Evolutionary conservation across 805 yeast species (phyloP).

Genomic region (Yarrowia yakushimensis): DNA sequence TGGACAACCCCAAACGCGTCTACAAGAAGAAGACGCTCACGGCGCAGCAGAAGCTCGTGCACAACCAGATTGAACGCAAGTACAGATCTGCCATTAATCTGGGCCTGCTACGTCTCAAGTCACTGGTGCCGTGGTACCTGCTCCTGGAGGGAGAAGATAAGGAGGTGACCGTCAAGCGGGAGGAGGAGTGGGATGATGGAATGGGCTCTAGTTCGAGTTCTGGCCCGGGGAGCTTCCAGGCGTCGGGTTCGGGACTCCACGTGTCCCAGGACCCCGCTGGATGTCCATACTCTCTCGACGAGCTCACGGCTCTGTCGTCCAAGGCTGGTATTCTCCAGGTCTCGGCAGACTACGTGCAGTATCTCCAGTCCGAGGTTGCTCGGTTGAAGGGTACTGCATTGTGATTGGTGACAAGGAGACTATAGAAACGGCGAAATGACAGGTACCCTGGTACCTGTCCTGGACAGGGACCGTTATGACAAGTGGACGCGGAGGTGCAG

Average conservation of each 20-base stretch:
- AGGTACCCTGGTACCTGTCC: too few species aligned
- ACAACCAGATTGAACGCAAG: slow-evolving; percentile 11
- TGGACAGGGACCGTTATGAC: too few species aligned
- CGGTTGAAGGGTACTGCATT: not conserved
- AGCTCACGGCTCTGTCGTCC: not conserved
- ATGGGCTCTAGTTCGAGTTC: not conserved
- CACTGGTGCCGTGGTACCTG: slow-evolving; percentile 6
- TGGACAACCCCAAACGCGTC: slow-evolving; percentile 4
- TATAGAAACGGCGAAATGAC: too few species aligned
- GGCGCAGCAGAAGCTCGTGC: slow-evolving; percentile 9
- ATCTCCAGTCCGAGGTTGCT: not conserved
- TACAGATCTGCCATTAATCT: slow-evolving; percentile 7
- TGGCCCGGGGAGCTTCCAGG: not conserved
- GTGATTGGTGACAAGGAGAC: not conserved
- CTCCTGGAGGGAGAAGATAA: not conserved
- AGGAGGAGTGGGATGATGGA: not conserved
- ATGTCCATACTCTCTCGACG: not conserved
- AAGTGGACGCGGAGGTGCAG: too few species aligned
- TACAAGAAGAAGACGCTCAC: slow-evolving; percentile 17
- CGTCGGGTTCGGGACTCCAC: not conserved
- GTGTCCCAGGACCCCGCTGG: not conserved
- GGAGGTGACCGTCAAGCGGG: not conserved
- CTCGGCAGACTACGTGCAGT: slow-evolving; percentile 6
- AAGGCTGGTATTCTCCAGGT: slow-evolving; percentile 10
- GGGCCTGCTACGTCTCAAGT: not conserved